A percentile compares a stretch with the other conserved stretches of the same genome.
Evolutionary conservation across 208 protist species (phyloP).

Genomic region (Acanthamoeba royreba): DNA sequence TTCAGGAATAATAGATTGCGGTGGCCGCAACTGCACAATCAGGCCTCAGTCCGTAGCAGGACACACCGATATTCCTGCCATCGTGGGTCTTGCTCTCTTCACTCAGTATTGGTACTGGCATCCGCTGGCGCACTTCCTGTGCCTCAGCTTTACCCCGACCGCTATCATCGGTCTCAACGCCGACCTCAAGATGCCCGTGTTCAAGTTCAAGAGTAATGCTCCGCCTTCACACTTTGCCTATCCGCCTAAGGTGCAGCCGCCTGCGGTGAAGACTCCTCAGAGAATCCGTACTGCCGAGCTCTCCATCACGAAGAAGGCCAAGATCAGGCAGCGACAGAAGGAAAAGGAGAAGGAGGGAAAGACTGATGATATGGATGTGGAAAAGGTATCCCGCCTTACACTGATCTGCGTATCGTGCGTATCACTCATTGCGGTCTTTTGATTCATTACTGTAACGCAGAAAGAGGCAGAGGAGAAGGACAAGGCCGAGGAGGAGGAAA

Average conservation of each 20-base stretch:
- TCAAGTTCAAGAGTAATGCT: constrained; percentile 88
- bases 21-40: constrained; percentile 95
- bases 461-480: not conserved
- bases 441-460: not conserved
- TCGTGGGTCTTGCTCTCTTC: constrained; percentile 97
- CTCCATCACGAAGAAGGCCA: constrained; percentile 70
- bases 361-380: constrained; percentile 20
- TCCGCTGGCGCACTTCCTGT: constrained; percentile 96
- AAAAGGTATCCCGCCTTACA: not conserved
- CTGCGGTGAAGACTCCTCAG: constrained; percentile 54
- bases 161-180: constrained; percentile 96
- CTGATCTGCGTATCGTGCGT: not conserved
- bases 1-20: constrained; percentile 96
- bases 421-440: not conserved
- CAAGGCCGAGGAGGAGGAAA: constrained; percentile 27
- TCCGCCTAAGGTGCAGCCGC: constrained; percentile 67
- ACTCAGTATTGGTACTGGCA: constrained; percentile 99
- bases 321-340: constrained; percentile 48
- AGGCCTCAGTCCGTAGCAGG: constrained; percentile 74
- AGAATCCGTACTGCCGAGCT: constrained; percentile 73
- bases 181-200: constrained; percentile 91
- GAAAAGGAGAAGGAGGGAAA: constrained; percentile 63
- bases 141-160: constrained; percentile 94
- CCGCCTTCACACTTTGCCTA: constrained; percentile 93
- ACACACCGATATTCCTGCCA: constrained; percentile 91